Evolutionary conservation across 352 stramenopile species (phyloP).

Genomic region (Globisporangium cederbergense): DNA sequence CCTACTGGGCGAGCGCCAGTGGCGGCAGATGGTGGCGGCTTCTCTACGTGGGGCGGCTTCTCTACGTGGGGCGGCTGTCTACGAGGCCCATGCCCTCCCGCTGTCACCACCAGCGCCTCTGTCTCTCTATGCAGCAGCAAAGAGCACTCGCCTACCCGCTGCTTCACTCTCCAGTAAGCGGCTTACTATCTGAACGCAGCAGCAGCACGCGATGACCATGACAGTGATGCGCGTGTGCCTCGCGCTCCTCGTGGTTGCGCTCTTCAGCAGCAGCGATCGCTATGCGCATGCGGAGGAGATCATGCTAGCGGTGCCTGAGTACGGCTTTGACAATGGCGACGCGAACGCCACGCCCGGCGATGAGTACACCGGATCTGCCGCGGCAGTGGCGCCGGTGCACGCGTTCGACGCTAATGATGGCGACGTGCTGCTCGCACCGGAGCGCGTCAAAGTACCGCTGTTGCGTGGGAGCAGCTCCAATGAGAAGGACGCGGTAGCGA

Average conservation of each 20-base stretch:
- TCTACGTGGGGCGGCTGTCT: neutral
- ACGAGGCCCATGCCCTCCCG: neutral
- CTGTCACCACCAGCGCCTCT: neutral
- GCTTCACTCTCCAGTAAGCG: too few relatives aligned
- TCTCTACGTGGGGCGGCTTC: neutral
- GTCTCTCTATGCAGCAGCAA: too few relatives aligned
- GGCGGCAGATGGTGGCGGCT: neutral
- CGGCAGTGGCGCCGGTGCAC: slow-evolving; percentile 3
- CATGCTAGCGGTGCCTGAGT: neutral
- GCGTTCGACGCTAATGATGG: neutral
- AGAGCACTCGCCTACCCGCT: too few relatives aligned
- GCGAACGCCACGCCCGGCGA: neutral
- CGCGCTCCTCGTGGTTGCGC: neutral
- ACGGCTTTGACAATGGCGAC: neutral
- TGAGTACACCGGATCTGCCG: neutral
- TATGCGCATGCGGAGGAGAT: neutral
- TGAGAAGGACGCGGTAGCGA: neutral
- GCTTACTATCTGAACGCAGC: neutral
- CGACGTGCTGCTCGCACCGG: neutral
- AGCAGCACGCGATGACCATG: neutral
- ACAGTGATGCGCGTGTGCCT: neutral
- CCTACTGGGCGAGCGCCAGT: neutral
- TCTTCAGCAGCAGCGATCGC: neutral
- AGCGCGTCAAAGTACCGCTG: neutral
- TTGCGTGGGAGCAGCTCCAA: neutral